Conservation (phyloP, 1,284 basidiomycete species). For the Ceratorhiza oryzae-sativae region DNA sequence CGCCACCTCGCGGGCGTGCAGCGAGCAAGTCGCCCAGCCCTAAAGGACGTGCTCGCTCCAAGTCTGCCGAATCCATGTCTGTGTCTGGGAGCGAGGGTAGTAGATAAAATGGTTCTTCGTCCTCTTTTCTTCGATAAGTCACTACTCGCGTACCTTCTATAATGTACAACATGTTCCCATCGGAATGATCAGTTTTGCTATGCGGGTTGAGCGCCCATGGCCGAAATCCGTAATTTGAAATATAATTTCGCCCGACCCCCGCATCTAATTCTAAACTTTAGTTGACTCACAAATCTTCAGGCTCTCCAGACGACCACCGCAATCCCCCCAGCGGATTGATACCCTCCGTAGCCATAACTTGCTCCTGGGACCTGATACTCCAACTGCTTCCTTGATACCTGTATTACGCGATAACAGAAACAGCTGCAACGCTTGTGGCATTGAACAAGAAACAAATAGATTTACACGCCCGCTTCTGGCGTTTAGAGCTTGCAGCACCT, state of each 20-base stretch:
- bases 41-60: constrained; percentile 6
- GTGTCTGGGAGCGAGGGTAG: constrained; percentile 25
- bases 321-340: too few relatives aligned
- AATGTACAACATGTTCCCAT: constrained; percentile 19
- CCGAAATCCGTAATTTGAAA: constrained; percentile 15
- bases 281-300: constrained; percentile 17
- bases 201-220: background rate
- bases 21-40: constrained; percentile 28
- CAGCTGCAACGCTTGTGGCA: too few relatives aligned
- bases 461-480: background rate
- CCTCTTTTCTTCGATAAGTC: too few relatives aligned
- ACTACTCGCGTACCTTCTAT: background rate
- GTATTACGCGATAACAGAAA: background rate
- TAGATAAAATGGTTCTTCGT: background rate
- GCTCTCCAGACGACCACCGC: background rate
- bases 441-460: background rate
- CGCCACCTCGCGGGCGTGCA: constrained; percentile 24
- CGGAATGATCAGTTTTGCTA: background rate
- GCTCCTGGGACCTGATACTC: too few relatives aligned
- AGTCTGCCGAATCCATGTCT: constrained; percentile 29
- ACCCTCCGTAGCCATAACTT: too few relatives aligned
- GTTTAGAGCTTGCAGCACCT: background rate
- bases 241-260: constrained; percentile 26
- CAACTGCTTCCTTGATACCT: background rate
- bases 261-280: constrained; percentile 13